phyloP scores from a whole-genome alignment of 805 yeast genomes.

The Yamadazyma scolyti region DNA sequence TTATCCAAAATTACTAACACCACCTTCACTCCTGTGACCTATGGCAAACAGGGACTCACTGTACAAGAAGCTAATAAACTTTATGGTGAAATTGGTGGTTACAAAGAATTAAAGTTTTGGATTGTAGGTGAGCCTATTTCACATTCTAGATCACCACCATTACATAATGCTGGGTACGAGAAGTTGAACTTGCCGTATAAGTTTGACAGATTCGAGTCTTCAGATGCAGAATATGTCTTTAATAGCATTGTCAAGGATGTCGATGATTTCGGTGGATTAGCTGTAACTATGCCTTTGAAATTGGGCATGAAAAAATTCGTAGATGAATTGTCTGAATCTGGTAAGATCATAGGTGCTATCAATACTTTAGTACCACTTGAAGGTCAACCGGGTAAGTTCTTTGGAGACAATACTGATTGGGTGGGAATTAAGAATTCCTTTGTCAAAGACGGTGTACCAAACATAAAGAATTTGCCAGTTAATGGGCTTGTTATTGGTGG shows the following conservation, averaged over 20 bases:
- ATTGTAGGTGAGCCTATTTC: conserved; percentile 79
- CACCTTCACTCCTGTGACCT: conserved; percentile 81
- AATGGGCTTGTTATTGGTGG: conserved; percentile 88
- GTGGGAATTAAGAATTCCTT: conserved; percentile 76
- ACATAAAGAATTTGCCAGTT: conserved; percentile 26
- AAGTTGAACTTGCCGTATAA: conserved; percentile 73
- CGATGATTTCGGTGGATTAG: conserved; percentile 81
- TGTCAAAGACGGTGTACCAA: conserved; percentile 56
- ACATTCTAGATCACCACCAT: conserved; percentile 85
- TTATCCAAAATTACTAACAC: conserved; percentile 75
- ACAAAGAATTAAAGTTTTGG: conserved; percentile 54
- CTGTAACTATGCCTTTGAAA: conserved; percentile 92
- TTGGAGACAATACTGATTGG: conserved; percentile 97
- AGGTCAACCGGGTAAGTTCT: conserved; percentile 37
- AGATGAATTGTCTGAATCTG: conserved; percentile 69
- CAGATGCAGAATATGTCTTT: conserved; percentile 54
- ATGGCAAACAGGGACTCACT: conserved; percentile 61
- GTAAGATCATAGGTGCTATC: conserved; percentile 84
- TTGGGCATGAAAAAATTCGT: conserved; percentile 69
- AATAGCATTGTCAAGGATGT: conserved; percentile 42
- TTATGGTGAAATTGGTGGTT: conserved; percentile 59
- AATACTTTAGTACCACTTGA: conserved; percentile 66
- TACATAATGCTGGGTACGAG: conserved; percentile 78
- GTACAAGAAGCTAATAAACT: conserved; percentile 60
- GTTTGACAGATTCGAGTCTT: conserved; percentile 67